Evolutionary conservation across 352 stramenopile genomes (phyloP), one percentile per base, ranked within the genome.

Genomic region (Phytophthora kernoviae): DNA sequence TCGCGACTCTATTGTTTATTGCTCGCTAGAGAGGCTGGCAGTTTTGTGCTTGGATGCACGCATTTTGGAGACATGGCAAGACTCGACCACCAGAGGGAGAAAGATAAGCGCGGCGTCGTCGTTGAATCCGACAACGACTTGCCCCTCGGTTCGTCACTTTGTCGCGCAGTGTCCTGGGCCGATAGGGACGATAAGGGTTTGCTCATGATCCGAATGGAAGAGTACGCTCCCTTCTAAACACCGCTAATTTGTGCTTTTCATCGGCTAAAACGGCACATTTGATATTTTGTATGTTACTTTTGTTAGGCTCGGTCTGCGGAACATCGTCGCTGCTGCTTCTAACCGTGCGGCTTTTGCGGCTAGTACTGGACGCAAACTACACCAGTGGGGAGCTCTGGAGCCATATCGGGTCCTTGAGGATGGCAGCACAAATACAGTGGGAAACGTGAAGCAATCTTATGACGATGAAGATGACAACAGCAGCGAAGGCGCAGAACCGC

Each of bases 1-100:
- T 84, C 79, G 32, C 62, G 54, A 5, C 62, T 88, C 1, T 79
- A 87, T 33, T 84, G 76, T 51, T 18, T 84, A 21, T 40, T 88
- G 15, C 73, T 79, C 4, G 66, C 66, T 2, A 77, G 77, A 42
- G 57, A 72, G 2, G 52, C 40, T 24, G 77, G 76, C 0, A 69
- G 45, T 37, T 65, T 84, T 10, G 39, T 81, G 3, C 27, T 87
- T 0, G 58, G 66, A 1, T 73, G 65, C 17, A 65, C 65, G 1
- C 47, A 82, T 33, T 80, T 87, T 36, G 50, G 68, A 2, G 51
- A 79, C 33, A 54, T 54, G 0, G 51, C 64, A 20, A 66, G 55
- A 14, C 15, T 45, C 18, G 54, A 58, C 55, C 45, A 73, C 18
- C 44, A 74, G 3, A 21, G 50, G 5, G 64, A 67, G 17, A 70